Conservation (phyloP, 352 stramenopile genomes). For the Pythium pectinolyticum region DNA sequence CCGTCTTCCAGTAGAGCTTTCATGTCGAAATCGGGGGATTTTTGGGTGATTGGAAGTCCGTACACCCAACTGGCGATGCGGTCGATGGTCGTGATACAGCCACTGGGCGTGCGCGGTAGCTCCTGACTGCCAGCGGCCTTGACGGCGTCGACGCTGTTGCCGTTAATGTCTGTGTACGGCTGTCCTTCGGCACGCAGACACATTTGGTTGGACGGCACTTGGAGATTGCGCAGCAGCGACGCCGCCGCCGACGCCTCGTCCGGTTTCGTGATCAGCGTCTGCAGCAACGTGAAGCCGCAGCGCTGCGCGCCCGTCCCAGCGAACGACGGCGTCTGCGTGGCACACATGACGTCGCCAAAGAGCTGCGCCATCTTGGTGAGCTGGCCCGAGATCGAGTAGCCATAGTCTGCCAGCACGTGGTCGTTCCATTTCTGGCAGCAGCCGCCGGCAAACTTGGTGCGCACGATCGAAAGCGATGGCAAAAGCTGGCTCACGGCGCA, state of each 20-base stretch:
- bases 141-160: slow-evolving; percentile 27
- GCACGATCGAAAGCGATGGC: slow-evolving; percentile 50
- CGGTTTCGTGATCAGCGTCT: slow-evolving; percentile 33
- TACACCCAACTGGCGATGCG: slow-evolving; percentile 48
- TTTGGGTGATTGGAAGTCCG: slow-evolving; percentile 36
- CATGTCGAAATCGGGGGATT: slow-evolving; percentile 33
- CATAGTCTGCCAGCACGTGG: slow-evolving; percentile 41
- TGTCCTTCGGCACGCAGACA: slow-evolving; percentile 52
- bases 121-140: slow-evolving; percentile 15
- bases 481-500: slow-evolving; percentile 55
- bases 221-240: slow-evolving; percentile 42
- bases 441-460: slow-evolving; percentile 41
- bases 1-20: slow-evolving; percentile 40
- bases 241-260: slow-evolving; percentile 35
- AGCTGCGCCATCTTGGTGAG: slow-evolving; percentile 58
- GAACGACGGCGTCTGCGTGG: slow-evolving; percentile 48
- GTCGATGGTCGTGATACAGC: slow-evolving; percentile 52
- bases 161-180: slow-evolving; percentile 43
- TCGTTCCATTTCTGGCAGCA: slow-evolving; percentile 58
- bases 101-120: slow-evolving; percentile 36
- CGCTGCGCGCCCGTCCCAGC: slow-evolving; percentile 40
- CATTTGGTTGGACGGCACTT: slow-evolving; percentile 55
- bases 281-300: slow-evolving; percentile 53
- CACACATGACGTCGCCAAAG: slow-evolving; percentile 50
- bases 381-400: slow-evolving; percentile 62